Evolutionary conservation across 2,329 filamentous ascomycete species (phyloP), one percentile per base, ranked within the genome.

Genomic region (Fusarium sp.): DNA sequence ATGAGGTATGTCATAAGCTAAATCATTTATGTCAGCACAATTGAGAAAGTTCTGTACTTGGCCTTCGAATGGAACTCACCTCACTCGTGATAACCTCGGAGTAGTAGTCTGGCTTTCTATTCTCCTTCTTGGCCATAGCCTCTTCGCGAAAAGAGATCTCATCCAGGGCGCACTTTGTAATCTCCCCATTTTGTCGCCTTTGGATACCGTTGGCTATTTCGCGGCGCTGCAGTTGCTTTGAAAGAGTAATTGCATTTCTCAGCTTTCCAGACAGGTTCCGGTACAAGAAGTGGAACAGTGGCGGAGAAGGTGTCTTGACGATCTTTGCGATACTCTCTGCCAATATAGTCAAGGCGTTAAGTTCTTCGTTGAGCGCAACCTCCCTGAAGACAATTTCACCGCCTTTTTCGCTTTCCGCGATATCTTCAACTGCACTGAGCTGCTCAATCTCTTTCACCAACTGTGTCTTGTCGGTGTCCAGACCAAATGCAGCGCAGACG

Each of bases 1-100:
- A 68, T 56, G 0, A 68, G 13, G 7, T 68, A 68, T 3, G 54
- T 32, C 59, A 68, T 68, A 3, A 68, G 28, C 65, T 67, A 9
- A 0, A 20, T 5, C 17, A 10, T n/a, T n/a, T 19, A 3, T 2
- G 1, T 61, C 5, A 60, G 26, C 0, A 7, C 15, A 4, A 5
- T n/a, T 2, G 7, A 35, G 4, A 11, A 11, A 22, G 22, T 22
- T 22, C 5, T 22, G 22, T n/a, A n/a, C n/a, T n/a, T 5, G 3
- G 20, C 2, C 11, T 3, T 2, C 3, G 10, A 1, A 10, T 9
- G 1, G 10, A 5, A 41, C 52, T 49, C 1, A 68, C 65, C 15
- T 68, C 65, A 9, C 65, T 61, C 2, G 45, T 68, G 1, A 68
- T 68, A 0, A 57, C 28, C 1, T 68, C 54, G 4, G 54, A 68